Evolutionary conservation across 768 basidiomycete species (phyloP).

Genomic region (Plicaturopsis crispa): DNA sequence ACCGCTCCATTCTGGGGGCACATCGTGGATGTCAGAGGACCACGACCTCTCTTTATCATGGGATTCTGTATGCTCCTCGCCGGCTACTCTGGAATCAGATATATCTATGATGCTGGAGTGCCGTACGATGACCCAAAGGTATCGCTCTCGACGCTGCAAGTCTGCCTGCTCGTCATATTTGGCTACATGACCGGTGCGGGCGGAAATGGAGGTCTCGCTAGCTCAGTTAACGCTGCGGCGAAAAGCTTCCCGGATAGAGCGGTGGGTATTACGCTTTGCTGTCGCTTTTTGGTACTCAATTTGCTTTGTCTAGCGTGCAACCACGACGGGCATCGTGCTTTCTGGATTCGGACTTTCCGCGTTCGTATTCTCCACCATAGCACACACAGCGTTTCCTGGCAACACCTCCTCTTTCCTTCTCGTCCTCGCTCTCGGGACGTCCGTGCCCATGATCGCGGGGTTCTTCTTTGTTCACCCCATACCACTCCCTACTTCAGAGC

Average conservation of each 20-base stretch:
- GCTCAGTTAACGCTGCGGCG: slow-evolving; percentile 76
- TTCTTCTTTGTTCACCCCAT: slow-evolving; percentile 66
- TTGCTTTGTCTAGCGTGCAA: slow-evolving; percentile 47
- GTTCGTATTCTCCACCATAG: slow-evolving; percentile 78
- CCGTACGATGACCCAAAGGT: slow-evolving; percentile 15
- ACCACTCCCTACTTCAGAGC: slow-evolving; percentile 39
- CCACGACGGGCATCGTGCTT: slow-evolving; percentile 68
- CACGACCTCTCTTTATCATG: slow-evolving; percentile 53
- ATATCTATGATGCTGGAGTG: slow-evolving; percentile 54
- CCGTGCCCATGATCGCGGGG: slow-evolving; percentile 74
- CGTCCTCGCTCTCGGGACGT: slow-evolving; percentile 70
- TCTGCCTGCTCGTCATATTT: slow-evolving; percentile 49
- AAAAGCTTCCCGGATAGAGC: slow-evolving; percentile 71
- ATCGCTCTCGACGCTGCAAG: slow-evolving; percentile 32
- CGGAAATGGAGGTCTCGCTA: slow-evolving; percentile 61
- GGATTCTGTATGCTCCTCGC: slow-evolving; percentile 53
- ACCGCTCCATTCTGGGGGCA: slow-evolving; percentile 76
- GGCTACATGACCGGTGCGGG: slow-evolving; percentile 73
- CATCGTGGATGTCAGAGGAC: slow-evolving; percentile 69
- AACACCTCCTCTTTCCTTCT: slow-evolving; percentile 73
- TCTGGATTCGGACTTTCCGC: slow-evolving; percentile 90
- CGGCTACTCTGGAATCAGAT: slow-evolving; percentile 72
- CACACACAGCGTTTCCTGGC: slow-evolving; percentile 65
- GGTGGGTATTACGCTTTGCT: slow-evolving; percentile 32
- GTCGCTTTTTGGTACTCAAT: background rate